A percentile compares a stretch with the other conserved stretches of the same genome.
Conservation (phyloP, 2,329 filamentous ascomycete species). For the Parascedosporium putredinis region DNA sequence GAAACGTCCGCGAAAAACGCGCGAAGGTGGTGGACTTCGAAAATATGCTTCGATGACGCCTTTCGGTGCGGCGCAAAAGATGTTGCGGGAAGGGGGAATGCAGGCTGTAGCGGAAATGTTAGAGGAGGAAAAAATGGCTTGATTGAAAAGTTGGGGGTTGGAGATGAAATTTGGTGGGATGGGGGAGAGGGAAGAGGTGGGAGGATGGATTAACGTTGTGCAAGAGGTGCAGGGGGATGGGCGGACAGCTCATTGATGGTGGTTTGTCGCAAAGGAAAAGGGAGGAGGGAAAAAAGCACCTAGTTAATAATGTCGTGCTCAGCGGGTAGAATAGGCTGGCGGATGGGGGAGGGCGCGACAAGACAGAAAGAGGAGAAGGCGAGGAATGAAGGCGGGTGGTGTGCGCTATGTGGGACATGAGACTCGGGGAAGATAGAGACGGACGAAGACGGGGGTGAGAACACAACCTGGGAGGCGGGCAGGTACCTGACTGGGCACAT, state of each 20-base stretch:
- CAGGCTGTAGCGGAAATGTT: conserved; percentile 2
- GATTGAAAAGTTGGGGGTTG: conserved; percentile 8
- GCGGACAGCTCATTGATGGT: neutral
- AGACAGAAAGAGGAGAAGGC: neutral
- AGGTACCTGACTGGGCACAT: neutral
- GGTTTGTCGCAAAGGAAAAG: conserved; percentile 5
- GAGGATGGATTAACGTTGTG: conserved; percentile 7
- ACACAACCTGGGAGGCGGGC: neutral
- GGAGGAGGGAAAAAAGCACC: conserved; percentile 4
- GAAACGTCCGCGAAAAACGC: neutral
- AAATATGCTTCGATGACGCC: neutral
- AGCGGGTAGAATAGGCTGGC: conserved; percentile 4
- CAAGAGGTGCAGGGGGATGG: conserved; percentile 2
- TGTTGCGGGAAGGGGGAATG: conserved; percentile 4
- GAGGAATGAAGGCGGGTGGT: conserved; percentile 1
- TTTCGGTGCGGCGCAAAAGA: conserved; percentile 8
- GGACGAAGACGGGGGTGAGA: neutral
- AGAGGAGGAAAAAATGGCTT: neutral
- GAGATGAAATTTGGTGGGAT: conserved; percentile 7
- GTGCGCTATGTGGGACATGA: neutral
- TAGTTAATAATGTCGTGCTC: conserved; percentile 8
- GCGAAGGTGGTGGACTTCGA: neutral
- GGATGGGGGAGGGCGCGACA: conserved; percentile 4
- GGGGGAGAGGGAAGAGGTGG: conserved; percentile 4
- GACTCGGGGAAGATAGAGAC: neutral